Conservation (phyloP, 768 basidiomycete species). For the Tylopilus sp. region DNA sequence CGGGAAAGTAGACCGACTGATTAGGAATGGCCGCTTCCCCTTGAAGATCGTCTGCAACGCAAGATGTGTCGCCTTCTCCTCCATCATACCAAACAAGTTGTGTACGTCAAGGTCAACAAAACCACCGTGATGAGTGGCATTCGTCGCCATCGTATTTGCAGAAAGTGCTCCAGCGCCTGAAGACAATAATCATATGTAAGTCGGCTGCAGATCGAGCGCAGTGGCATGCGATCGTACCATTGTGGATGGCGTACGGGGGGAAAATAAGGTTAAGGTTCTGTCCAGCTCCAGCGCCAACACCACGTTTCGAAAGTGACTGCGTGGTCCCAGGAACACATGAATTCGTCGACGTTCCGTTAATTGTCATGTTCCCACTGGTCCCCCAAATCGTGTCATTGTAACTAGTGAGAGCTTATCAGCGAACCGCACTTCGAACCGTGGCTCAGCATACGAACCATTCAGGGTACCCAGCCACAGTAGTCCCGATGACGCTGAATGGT, state of each 20-base stretch:
- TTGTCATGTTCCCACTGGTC: conserved; percentile 70
- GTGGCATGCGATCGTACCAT: conserved; percentile 40
- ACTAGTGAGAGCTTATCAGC: conserved; percentile 31
- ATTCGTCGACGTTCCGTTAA: conserved; percentile 62
- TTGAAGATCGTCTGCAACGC: conserved; percentile 53
- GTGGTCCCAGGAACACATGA: conserved; percentile 22
- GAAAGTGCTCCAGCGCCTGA: conserved; percentile 53
- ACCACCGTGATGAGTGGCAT: conserved; percentile 66
- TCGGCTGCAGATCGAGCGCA: neutral
- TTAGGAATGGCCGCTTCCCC: conserved; percentile 66
- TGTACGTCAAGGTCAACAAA: conserved; percentile 64
- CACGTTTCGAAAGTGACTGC: conserved; percentile 35
- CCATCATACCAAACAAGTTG: conserved; percentile 71
- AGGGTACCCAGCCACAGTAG: conserved; percentile 54
- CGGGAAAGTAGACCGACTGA: conserved; percentile 66
- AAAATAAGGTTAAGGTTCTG: conserved; percentile 46
- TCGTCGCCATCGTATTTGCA: conserved; percentile 57
- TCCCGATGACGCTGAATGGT: conserved; percentile 51
- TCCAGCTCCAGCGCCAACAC: conserved; percentile 49
- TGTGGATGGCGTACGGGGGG: conserved; percentile 71
- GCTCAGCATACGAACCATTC: conserved; percentile 48
- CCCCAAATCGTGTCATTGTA: conserved; percentile 62
- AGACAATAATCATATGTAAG: neutral
- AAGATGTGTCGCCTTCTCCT: conserved; percentile 61
- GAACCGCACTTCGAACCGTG: neutral